phyloP scores from a whole-genome alignment of 1,284 basidiomycete genomes.

The Naganishia albida region DNA sequence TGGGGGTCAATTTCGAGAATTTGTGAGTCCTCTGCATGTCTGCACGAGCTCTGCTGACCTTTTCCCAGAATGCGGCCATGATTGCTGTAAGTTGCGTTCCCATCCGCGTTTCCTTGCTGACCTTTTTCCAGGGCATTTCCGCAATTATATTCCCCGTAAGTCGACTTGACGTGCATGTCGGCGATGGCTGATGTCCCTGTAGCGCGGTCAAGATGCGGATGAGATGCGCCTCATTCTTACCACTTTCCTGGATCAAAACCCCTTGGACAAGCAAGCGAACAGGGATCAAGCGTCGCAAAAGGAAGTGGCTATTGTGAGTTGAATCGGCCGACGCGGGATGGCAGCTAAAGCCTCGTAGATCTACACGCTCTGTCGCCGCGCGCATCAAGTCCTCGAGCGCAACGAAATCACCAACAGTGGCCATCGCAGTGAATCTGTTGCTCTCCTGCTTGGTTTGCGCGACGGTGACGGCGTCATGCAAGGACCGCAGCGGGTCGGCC shows the following conservation, averaged over 20 bases:
- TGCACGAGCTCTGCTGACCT: neutral
- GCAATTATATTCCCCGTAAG: slow-evolving; percentile 53
- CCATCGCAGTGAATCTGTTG: slow-evolving; percentile 49
- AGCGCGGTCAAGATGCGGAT: slow-evolving; percentile 39
- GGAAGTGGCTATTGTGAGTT: slow-evolving; percentile 51
- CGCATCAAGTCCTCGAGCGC: slow-evolving; percentile 50
- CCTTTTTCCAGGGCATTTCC: slow-evolving; percentile 40
- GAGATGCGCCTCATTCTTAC: slow-evolving; percentile 51
- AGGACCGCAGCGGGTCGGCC: slow-evolving; percentile 6
- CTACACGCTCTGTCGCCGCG: slow-evolving; percentile 50
- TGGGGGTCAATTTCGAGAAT: slow-evolving; percentile 46
- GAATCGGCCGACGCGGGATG: neutral
- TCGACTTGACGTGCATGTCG: neutral
- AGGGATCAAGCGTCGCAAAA: slow-evolving; percentile 53
- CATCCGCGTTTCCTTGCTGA: neutral
- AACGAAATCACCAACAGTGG: slow-evolving; percentile 42
- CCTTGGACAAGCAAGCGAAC: slow-evolving; percentile 44
- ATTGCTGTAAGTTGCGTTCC: slow-evolving; percentile 46
- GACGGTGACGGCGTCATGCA: slow-evolving; percentile 35
- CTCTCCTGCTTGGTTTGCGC: slow-evolving; percentile 48
- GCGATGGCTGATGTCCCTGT: neutral
- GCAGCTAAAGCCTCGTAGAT: slow-evolving; percentile 37
- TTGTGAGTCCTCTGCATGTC: slow-evolving; percentile 41
- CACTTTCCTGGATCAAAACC: slow-evolving; percentile 52
- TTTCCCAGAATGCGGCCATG: slow-evolving; percentile 51